phyloP scores from a whole-genome alignment of 371 early-diverging fungal genomes.

The Zancudomyces culisetae region DNA sequence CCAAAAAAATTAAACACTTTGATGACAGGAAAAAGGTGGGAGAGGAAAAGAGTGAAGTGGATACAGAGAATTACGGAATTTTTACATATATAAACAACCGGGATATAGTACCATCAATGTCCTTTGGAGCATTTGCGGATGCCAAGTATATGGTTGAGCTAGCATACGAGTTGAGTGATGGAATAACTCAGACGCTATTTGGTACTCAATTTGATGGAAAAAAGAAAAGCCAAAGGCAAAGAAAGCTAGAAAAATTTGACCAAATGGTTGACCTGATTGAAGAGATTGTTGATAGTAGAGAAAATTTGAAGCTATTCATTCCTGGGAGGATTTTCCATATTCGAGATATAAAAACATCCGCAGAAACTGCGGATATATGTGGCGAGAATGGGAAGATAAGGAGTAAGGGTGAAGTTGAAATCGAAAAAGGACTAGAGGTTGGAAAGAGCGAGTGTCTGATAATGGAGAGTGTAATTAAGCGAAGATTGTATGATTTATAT shows the following conservation, averaged over 20 bases:
- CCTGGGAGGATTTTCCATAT: constrained; percentile 4
- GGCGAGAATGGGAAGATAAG: not conserved
- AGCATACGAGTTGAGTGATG: constrained; percentile 31
- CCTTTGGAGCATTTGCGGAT: constrained; percentile 53
- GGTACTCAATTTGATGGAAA: no score
- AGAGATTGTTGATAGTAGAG: not conserved
- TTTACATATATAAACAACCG: constrained; percentile 54
- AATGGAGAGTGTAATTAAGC: not conserved
- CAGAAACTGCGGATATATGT: not conserved
- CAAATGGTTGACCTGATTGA: not conserved
- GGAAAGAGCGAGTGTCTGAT: not conserved
- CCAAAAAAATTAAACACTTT: no score
- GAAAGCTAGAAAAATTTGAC: not conserved
- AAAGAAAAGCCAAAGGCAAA: constrained; percentile 4
- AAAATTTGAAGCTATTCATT: constrained; percentile 1
- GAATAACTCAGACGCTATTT: constrained; percentile 17
- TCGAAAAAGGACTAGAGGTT: not conserved
- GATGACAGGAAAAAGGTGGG: no score
- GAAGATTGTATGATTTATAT: no score
- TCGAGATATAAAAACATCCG: not conserved
- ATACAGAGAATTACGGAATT: constrained; percentile 25
- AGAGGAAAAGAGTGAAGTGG: no score
- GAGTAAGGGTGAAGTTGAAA: not conserved
- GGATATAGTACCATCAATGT: constrained; percentile 53
- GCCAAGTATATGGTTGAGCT: constrained; percentile 37